These are phyloP conservation scores for Malbranchea zuffiana DNA, from an alignment of 2,329 filamentous ascomycete species.

Conservation along the genomic window DNA sequence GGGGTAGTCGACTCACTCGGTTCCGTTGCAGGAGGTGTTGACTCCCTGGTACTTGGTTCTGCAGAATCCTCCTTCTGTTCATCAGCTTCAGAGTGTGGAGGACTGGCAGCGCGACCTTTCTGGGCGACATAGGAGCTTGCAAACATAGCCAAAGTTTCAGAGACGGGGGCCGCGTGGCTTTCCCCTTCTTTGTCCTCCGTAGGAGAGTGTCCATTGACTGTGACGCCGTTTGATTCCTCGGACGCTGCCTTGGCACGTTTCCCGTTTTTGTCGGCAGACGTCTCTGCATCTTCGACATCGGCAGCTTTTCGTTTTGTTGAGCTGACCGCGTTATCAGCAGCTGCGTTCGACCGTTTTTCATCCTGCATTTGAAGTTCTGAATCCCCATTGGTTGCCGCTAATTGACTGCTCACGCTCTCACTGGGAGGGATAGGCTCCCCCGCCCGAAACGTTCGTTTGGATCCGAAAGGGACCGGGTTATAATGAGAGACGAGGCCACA, in stretches of 20 bases:
- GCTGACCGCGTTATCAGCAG: too few relatives aligned
- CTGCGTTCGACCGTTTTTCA: neutral
- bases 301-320: constrained; percentile 11
- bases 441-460: constrained; percentile 2
- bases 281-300: constrained; percentile 5
- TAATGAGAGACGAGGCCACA: constrained; percentile 16
- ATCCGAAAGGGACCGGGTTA: constrained; percentile 7
- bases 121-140: constrained; percentile 15
- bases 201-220: constrained; percentile 13
- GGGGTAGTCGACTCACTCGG: constrained; percentile 11
- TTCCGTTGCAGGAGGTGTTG: constrained; percentile 13
- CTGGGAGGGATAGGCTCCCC: neutral
- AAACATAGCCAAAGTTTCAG: constrained; percentile 14
- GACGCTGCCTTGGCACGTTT: constrained; percentile 6
- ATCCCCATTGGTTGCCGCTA: too few relatives aligned
- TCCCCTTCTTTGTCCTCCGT: constrained; percentile 7
- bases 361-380: too few relatives aligned
- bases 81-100: constrained; percentile 1
- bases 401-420: constrained; percentile 1
- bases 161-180: constrained; percentile 3
- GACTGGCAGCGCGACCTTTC: constrained; percentile 2
- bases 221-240: constrained; percentile 1
- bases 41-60: constrained; percentile 17
- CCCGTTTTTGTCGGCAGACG: neutral
- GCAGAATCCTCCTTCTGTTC: constrained; percentile 5